Conservation (phyloP, 2,329 filamentous ascomycete species). For the Scytalidium sp. region DNA sequence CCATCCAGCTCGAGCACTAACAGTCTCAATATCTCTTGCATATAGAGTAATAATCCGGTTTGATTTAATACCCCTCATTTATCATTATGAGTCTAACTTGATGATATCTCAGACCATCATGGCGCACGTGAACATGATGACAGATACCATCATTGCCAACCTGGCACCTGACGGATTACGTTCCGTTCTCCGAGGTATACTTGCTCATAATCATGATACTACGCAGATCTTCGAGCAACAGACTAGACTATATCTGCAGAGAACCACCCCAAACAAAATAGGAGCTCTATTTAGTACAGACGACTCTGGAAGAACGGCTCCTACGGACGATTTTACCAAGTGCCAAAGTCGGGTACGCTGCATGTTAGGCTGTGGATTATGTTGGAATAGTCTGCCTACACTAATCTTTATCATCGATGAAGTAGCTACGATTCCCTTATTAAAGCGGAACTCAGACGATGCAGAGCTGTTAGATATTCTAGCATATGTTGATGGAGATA, state of each 20-base stretch:
- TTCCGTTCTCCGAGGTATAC: constrained; percentile 30
- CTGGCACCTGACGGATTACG: constrained; percentile 37
- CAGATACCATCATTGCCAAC: constrained; percentile 41
- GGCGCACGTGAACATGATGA: constrained; percentile 46
- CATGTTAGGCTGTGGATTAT: constrained; percentile 30
- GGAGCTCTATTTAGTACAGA: constrained; percentile 11
- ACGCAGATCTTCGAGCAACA: constrained; percentile 31
- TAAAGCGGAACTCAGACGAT: not conserved
- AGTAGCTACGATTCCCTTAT: constrained; percentile 2
- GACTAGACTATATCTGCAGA: constrained; percentile 24
- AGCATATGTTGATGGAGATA: constrained; percentile 28
- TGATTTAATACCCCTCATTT: not conserved
- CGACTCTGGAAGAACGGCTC: not conserved
- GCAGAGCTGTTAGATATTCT: constrained; percentile 19
- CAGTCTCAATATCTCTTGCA: too few species aligned
- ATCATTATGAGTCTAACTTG: not conserved
- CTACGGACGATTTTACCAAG: constrained; percentile 7
- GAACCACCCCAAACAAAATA: constrained; percentile 15
- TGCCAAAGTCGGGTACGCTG: constrained; percentile 24
- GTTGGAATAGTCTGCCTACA: constrained; percentile 25
- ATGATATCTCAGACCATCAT: not conserved
- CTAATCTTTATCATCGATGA: constrained; percentile 14
- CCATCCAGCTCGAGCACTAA: too few species aligned
- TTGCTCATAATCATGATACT: constrained; percentile 26
- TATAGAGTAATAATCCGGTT: not conserved